Evolutionary conservation across 441 rosid genomes (phyloP), one percentile per base, ranked within the genome.

Genomic region (Populus hybrid): DNA sequence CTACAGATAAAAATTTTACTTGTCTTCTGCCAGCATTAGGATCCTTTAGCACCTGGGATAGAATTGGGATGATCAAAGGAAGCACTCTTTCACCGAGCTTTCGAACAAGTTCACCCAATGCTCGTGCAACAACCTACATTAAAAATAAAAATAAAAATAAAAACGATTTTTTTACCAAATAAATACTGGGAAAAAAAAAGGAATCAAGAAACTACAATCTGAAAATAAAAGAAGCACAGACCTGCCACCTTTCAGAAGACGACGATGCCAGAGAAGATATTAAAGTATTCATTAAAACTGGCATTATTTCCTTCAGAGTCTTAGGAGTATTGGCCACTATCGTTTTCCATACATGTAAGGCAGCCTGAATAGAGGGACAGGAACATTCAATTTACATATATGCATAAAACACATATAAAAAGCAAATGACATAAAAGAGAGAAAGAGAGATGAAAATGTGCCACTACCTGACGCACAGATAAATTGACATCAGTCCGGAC

Each of bases 51-150:
- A 24, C 24, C 24, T 24, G 24, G 24, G 24, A 24, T 24, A 24
- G 24, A 24, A 24, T 95, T 70, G 99, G 98, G 76, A 97, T 95
- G 57, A 97, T 97, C 84, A 88, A 84, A 81, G 99, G 99, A 86
- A 97, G 99, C 75, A 97, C 99, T 92, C 98, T 93, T 85, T 97
- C 99, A 79, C 99, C 99, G 81, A 97, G 99, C 89, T 97, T 95
- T 86, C 98, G 88, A 53, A 97, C 99, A 82, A 97, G 95, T 88
- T 97, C 99, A 83, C 99, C 99, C 81, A 97, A 85, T 67, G 99
- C 82, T 80, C 99, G 87, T 76, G 91, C 99, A 80, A 99, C 99
- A 85, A 91, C 98, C 99, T 97, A 76, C 38, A 82, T 32, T 24
- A 24, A 24, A 24, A 24, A 24, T 40, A 69, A n/a, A 79, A 79